Evolutionary conservation across 2,329 filamentous ascomycete genomes (phyloP).

Genomic region (Hymenoscyphus fraxineus): DNA sequence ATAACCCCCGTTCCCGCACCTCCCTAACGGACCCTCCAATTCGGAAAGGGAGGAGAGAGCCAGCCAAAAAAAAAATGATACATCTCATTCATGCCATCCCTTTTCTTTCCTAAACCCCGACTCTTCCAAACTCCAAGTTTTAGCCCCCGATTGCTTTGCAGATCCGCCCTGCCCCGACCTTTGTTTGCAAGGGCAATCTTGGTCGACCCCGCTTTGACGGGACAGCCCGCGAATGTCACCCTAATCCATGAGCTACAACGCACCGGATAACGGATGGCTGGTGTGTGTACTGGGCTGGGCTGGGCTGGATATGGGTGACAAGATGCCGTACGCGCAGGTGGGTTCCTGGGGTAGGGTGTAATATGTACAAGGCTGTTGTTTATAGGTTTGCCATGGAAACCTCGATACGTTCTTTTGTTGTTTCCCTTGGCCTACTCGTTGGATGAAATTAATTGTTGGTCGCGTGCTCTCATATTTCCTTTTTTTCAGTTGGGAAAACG

Average conservation of each 20-base stretch:
- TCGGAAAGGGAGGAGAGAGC: background rate
- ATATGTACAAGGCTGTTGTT: background rate
- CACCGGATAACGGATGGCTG: background rate
- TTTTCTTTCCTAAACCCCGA: background rate
- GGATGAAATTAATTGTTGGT: too few relatives aligned
- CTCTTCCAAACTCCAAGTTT: background rate
- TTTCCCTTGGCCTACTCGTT: background rate
- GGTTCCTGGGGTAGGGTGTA: background rate
- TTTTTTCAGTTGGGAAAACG: too few relatives aligned
- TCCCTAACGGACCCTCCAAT: too few relatives aligned
- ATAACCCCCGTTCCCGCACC: background rate
- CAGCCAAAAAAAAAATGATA: background rate
- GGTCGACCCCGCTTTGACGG: background rate
- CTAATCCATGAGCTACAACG: background rate
- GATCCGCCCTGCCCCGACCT: background rate
- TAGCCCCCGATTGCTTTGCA: background rate
- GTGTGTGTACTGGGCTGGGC: background rate
- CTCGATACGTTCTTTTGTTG: background rate
- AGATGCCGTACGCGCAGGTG: background rate
- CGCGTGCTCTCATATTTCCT: too few relatives aligned
- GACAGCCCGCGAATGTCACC: background rate
- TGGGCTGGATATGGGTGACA: background rate
- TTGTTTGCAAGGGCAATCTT: background rate
- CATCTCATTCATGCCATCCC: background rate
- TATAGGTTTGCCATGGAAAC: background rate